phyloP scores from a whole-genome alignment of 768 basidiomycete species.

The Rhodotorula paludigena region DNA sequence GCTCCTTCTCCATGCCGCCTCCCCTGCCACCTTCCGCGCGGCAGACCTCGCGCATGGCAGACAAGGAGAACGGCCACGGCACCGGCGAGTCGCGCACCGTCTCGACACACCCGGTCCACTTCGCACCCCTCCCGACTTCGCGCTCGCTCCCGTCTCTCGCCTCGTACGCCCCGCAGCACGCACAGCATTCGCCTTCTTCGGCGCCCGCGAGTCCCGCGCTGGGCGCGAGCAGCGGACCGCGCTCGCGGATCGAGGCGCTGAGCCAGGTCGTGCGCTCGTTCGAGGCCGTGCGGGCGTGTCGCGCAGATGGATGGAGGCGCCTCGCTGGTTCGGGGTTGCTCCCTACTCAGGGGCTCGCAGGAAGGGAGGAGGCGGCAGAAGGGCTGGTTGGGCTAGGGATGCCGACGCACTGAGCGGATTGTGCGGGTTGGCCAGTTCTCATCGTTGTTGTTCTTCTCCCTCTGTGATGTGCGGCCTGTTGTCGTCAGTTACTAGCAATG shows the following conservation, averaged over 20 bases:
- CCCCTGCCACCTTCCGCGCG: too few species aligned
- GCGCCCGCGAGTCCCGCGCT: background rate
- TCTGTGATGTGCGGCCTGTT: too few species aligned
- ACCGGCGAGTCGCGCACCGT: background rate
- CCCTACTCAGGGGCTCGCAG: background rate
- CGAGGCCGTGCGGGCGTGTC: constrained; percentile 19
- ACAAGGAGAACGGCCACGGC: background rate
- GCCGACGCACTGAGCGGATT: too few species aligned
- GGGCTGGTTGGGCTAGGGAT: too few species aligned
- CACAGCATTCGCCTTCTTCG: too few species aligned
- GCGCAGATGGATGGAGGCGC: constrained; percentile 23
- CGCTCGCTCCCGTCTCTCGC: constrained; percentile 4
- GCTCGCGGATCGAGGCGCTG: constrained; percentile 10
- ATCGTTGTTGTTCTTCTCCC: too few species aligned
- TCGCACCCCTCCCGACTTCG: background rate
- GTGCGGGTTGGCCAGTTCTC: too few species aligned
- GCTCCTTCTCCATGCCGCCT: constrained; percentile 2
- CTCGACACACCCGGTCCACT: background rate
- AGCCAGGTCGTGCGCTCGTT: constrained; percentile 15
- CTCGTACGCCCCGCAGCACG: background rate
- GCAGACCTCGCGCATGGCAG: background rate
- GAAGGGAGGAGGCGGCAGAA: background rate
- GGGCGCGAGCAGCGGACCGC: too few species aligned
- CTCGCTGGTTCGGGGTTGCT: too few species aligned
- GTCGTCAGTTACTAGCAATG: too few species aligned